A percentile compares a stretch with the other conserved stretches of the same genome.
These are phyloP conservation scores for Arxiozyma bovina DNA, from an alignment of 1,139 yeast genomes.

Conservation along the genomic window DNA sequence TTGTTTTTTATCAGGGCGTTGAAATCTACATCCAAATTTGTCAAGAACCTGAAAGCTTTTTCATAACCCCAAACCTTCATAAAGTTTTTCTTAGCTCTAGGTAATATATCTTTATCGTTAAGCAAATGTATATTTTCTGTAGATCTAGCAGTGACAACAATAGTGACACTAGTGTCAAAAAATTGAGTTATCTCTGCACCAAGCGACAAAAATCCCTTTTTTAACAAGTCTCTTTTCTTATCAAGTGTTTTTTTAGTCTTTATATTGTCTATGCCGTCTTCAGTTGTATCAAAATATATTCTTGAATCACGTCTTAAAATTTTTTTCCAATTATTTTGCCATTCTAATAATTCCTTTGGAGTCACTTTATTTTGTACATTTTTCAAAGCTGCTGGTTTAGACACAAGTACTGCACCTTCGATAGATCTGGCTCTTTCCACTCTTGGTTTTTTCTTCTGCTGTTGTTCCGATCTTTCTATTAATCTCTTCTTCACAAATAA, in stretches of 20 bases:
- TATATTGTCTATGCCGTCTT: slow-evolving; percentile 36
- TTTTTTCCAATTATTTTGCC: slow-evolving; percentile 79
- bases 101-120: slow-evolving; percentile 54
- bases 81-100: slow-evolving; percentile 46
- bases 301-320: slow-evolving; percentile 60
- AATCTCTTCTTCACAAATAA: slow-evolving; percentile 16
- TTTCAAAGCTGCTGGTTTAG: slow-evolving; percentile 16
- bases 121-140: slow-evolving; percentile 31
- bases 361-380: slow-evolving; percentile 18
- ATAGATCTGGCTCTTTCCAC: slow-evolving; percentile 26
- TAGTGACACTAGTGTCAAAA: slow-evolving; percentile 71
- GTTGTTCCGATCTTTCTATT: slow-evolving; percentile 17
- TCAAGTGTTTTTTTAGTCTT: slow-evolving; percentile 39
- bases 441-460: slow-evolving; percentile 15
- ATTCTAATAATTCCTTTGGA: slow-evolving; percentile 44
- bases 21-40: slow-evolving; percentile 51
- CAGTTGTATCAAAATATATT: slow-evolving; percentile 74
- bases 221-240: slow-evolving; percentile 46
- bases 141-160: slow-evolving; percentile 63
- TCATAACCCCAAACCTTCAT: slow-evolving; percentile 85
- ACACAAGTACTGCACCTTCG: slow-evolving; percentile 28
- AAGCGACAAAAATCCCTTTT: slow-evolving; percentile 35
- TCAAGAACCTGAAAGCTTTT: slow-evolving; percentile 72
- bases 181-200: slow-evolving; percentile 67
- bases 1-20: slow-evolving; percentile 19